Evolutionary conservation across 2,329 filamentous ascomycete genomes (phyloP).

Genomic region (Amauroascus verrucosus): DNA sequence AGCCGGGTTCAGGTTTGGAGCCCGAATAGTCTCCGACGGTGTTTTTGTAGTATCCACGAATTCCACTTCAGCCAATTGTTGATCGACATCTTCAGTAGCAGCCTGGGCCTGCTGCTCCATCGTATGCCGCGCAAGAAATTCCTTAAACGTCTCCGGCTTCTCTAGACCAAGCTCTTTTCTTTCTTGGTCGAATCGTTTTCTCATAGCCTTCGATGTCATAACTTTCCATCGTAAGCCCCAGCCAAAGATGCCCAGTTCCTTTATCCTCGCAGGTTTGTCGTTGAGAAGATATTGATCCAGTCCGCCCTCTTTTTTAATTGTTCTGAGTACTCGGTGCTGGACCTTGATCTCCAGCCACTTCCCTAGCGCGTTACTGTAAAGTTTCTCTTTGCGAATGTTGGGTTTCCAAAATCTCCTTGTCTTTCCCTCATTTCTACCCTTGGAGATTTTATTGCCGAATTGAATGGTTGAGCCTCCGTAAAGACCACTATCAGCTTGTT

Average conservation of each 20-base stretch:
- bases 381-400: constrained; percentile 40
- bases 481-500: constrained; percentile 40
- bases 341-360: constrained; percentile 38
- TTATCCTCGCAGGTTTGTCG: constrained; percentile 63
- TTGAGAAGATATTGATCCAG: constrained; percentile 87
- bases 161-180: constrained; percentile 55
- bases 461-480: constrained; percentile 39
- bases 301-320: constrained; percentile 74
- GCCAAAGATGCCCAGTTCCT: constrained; percentile 77
- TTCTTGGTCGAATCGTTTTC: constrained; percentile 56
- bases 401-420: constrained; percentile 41
- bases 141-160: constrained; percentile 27
- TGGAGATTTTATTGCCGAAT: constrained; percentile 43
- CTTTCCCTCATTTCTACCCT: constrained; percentile 41
- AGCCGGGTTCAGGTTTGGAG: constrained; percentile 2
- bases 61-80: neutral
- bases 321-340: constrained; percentile 37
- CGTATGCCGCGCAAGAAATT: constrained; percentile 38
- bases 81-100: constrained; percentile 22
- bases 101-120: constrained; percentile 31
- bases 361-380: constrained; percentile 37
- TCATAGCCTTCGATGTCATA: constrained; percentile 64
- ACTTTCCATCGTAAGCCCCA: constrained; percentile 86
- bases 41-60: neutral
- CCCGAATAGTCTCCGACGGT: neutral